A percentile compares a stretch with the other conserved stretches of the same genome.
These are phyloP conservation scores for Naganishia antarctica DNA, from an alignment of 768 basidiomycete species.

Conservation along the genomic window DNA sequence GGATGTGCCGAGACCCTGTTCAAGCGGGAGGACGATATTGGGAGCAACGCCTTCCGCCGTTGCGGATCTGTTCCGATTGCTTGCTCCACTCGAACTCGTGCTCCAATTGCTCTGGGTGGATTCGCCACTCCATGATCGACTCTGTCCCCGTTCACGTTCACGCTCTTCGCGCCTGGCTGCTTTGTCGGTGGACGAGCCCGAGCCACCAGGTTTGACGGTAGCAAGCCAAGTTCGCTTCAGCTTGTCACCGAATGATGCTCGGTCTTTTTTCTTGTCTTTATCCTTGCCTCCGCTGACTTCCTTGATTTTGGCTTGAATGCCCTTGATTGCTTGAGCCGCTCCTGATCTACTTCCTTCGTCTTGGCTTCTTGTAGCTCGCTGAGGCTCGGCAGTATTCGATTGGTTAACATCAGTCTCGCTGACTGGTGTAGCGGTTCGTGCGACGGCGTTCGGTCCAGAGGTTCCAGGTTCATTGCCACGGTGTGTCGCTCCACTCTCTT, in stretches of 20 bases:
- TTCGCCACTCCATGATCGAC: constrained; percentile 42
- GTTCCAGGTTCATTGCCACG: not conserved
- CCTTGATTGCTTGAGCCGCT: constrained; percentile 15
- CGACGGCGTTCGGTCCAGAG: not conserved
- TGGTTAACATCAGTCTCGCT: too few relatives aligned
- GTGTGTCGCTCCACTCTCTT: not conserved
- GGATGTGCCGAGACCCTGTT: constrained; percentile 13
- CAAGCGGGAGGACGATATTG: not conserved
- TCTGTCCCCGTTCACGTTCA: constrained; percentile 40
- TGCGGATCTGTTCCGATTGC: constrained; percentile 16
- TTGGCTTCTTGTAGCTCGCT: constrained; percentile 2
- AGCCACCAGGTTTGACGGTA: constrained; percentile 30
- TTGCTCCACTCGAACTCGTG: constrained; percentile 18
- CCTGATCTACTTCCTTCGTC: constrained; percentile 1
- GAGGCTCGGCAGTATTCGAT: not conserved
- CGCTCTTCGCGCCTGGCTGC: constrained; percentile 31
- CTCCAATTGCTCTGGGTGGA: constrained; percentile 18
- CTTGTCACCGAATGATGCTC: constrained; percentile 33
- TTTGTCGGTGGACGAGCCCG: constrained; percentile 17
- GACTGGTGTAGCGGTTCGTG: too few relatives aligned
- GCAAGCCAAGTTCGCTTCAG: constrained; percentile 41
- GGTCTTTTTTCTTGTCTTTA: constrained; percentile 35
- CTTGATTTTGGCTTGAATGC: constrained; percentile 13
- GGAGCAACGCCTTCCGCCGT: not conserved
- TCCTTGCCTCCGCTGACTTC: constrained; percentile 23